Evolutionary conservation across 805 yeast species (phyloP).

Genomic region (Lachancea nothofagi): DNA sequence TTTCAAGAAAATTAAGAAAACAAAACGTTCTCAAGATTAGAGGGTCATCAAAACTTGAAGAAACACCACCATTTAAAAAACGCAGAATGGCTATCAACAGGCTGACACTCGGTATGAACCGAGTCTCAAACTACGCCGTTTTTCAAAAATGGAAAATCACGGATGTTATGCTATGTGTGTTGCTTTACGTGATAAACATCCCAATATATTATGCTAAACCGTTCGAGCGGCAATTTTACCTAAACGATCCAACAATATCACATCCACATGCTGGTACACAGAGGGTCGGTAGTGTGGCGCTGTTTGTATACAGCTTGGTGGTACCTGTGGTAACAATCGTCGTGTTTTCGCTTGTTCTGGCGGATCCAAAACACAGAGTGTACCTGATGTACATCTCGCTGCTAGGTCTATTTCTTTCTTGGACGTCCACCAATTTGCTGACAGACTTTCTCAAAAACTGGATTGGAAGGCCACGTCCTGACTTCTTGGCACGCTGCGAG

Average conservation of each 20-base stretch:
- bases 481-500: constrained; percentile 77
- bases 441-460: constrained; percentile 75
- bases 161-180: constrained; percentile 32
- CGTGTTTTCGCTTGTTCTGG: constrained; percentile 28
- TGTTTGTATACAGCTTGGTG: constrained; percentile 49
- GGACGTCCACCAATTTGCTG: constrained; percentile 53
- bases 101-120: constrained; percentile 19
- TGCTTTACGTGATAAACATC: constrained; percentile 30
- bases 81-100: constrained; percentile 21
- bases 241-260: constrained; percentile 69
- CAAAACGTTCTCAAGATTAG: background rate
- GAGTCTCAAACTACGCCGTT: constrained; percentile 16
- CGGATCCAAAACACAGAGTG: constrained; percentile 46
- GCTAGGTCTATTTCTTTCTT: constrained; percentile 58
- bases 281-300: constrained; percentile 53
- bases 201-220: constrained; percentile 44
- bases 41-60: background rate
- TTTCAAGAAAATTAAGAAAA: background rate
- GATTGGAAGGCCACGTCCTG: constrained; percentile 91
- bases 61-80: background rate
- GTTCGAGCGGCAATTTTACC: constrained; percentile 68
- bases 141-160: constrained; percentile 37
- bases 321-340: constrained; percentile 44
- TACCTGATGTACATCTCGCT: constrained; percentile 60
- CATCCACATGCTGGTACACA: constrained; percentile 79